Percentiles rank a stretch among this genome's conserved stretches.
phyloP scores from a whole-genome alignment of 345 rosid genomes.

The Rhodamnia rubescens region DNA sequence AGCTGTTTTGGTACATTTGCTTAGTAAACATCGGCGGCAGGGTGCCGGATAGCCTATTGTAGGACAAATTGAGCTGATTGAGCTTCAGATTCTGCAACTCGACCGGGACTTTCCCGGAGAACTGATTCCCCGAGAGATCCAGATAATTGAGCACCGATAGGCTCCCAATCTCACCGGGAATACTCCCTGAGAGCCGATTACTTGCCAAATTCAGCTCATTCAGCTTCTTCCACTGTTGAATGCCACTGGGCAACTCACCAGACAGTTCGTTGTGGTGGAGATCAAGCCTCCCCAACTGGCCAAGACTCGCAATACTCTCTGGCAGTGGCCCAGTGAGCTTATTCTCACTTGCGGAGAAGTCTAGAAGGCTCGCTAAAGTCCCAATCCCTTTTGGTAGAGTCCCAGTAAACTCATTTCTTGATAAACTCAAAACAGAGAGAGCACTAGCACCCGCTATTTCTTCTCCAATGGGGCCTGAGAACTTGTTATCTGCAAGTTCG shows the following conservation, averaged over 20 bases:
- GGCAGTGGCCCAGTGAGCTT: slow-evolving; percentile 61
- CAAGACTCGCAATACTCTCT: slow-evolving; percentile 42
- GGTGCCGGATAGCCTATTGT: slow-evolving; percentile 56
- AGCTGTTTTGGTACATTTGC: slow-evolving; percentile 54
- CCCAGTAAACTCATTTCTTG: slow-evolving; percentile 60
- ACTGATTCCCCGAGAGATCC: slow-evolving; percentile 61
- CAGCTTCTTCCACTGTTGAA: slow-evolving; percentile 64
- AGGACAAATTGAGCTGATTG: slow-evolving; percentile 76
- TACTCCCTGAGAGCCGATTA: slow-evolving; percentile 47
- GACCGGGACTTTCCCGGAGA: slow-evolving; percentile 57
- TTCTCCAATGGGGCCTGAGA: slow-evolving; percentile 58
- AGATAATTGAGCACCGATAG: slow-evolving; percentile 80
- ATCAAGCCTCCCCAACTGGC: slow-evolving; percentile 57
- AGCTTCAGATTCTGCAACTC: slow-evolving; percentile 80
- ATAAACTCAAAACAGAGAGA: slow-evolving; percentile 50
- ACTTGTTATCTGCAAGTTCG: slow-evolving; percentile 49
- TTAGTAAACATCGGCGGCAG: slow-evolving; percentile 61
- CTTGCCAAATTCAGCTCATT: slow-evolving; percentile 69
- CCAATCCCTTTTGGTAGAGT: slow-evolving; percentile 72
- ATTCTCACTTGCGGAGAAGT: slow-evolving; percentile 54
- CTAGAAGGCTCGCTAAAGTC: slow-evolving; percentile 31
- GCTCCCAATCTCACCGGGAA: slow-evolving; percentile 60
- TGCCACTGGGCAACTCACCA: slow-evolving; percentile 53
- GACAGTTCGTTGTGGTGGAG: slow-evolving; percentile 58
- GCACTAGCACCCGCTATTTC: slow-evolving; percentile 52